Percentiles rank a stretch among this genome's conserved stretches.
These are phyloP conservation scores for Kokia cookei DNA, from an alignment of 441 rosid genomes.

Conservation along the genomic window DNA sequence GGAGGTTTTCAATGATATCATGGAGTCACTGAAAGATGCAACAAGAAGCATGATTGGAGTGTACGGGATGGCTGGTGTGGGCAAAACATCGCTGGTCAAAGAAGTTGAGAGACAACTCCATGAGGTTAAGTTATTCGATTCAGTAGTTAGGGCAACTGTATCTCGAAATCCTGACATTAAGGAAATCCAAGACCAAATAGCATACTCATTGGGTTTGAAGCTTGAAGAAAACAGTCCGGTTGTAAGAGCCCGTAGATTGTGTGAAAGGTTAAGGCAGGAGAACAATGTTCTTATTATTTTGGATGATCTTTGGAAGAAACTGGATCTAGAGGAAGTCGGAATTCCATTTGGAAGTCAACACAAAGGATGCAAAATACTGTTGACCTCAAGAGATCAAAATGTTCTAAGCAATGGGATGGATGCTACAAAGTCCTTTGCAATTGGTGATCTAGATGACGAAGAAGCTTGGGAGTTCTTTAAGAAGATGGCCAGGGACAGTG, in stretches of 20 bases:
- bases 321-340: not conserved
- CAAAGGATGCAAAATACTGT: not conserved
- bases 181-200: not conserved
- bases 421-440: not conserved
- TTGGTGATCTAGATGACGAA: not conserved
- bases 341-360: not conserved
- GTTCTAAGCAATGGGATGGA: not conserved
- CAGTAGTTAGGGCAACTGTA: not conserved
- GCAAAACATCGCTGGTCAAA: not conserved
- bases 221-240: not conserved
- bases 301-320: conserved; percentile 14
- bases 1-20: not conserved
- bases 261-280: not conserved
- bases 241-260: not conserved
- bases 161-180: not conserved
- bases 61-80: not conserved
- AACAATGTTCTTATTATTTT: not conserved
- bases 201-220: not conserved
- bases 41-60: not conserved
- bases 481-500: not conserved
- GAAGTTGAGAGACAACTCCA: not conserved
- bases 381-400: not conserved
- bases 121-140: not conserved
- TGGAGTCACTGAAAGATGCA: not conserved
- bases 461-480: not conserved